Base-by-base conservation (phyloP, 2,329 filamentous ascomycete species). In the Didymella segeticola region DNA sequence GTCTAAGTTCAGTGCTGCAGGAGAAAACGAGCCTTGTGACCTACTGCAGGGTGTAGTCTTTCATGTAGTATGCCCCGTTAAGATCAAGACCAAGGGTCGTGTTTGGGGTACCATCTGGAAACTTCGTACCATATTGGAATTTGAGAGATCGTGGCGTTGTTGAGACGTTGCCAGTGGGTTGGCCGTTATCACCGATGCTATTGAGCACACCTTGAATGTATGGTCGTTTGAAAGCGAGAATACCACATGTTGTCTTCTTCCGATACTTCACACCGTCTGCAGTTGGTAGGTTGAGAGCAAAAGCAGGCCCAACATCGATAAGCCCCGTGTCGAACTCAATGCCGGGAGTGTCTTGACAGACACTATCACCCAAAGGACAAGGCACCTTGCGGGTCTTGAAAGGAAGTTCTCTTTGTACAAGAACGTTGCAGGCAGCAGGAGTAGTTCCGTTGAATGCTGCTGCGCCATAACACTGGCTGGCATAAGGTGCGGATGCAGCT, bases 321-420 rank as follows among this genome's bases (percentile, higher is more conserved):
- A 62, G 31, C 5, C 57, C 57, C 9, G 61, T 58, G 22, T 63
- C 61, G 5, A 58, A 52, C 5, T 34, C 22, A 10, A 41, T 22
- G 4, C 33, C 41, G 33, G 26, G 26, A 43, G 23, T 50, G 2
- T 25, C 17, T 31, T 50, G 25, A 15, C 47, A 43, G 11, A 31
- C 39, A 3, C 25, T 17, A 1, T 38, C 20, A 1, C 19, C 49
- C 12, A 63, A 58, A 11, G 61, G 61, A 47, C 63, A 66, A n/a
- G 43, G 33, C 5, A 47, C 33, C 14, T n/a, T 15, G 14, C 23
- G n/a, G 3, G 43, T 54, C 1, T 38, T 5, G 38, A 47, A 53
- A 8, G 23, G 36, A 4, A 53, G n/a, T 26, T 47, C 37, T 12
- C 49, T 20, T 11, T 46, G 34, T 7, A 41, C 6, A 8, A 52